These are phyloP conservation scores for Malus asiatica DNA, from an alignment of 306 rosid species.

Conservation along the genomic window DNA sequence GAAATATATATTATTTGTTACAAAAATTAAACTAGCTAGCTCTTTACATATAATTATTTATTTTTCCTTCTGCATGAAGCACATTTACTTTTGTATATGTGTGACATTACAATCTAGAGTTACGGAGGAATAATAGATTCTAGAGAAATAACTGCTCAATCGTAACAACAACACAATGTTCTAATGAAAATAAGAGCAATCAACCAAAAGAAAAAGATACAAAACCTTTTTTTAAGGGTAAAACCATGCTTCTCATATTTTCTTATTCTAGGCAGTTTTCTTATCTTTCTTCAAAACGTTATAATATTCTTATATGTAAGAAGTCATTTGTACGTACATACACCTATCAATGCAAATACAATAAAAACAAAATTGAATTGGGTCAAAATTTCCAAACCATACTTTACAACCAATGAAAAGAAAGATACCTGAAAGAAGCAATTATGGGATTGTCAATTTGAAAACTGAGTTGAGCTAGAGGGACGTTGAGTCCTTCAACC, in stretches of 20 bases:
- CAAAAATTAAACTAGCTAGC: too few species aligned
- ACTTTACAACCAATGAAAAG: neutral
- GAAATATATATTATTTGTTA: too few species aligned
- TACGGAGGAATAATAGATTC: neutral
- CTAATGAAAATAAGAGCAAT: neutral
- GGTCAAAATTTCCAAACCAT: neutral
- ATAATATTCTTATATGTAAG: too few species aligned
- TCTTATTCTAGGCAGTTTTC: neutral
- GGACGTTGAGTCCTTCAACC: slow-evolving; percentile 58
- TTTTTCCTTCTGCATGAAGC: too few species aligned
- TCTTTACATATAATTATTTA: too few species aligned
- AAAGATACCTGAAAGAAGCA: slow-evolving; percentile 35
- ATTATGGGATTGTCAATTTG: slow-evolving; percentile 26
- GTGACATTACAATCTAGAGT: neutral
- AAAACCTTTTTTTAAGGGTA: too few species aligned
- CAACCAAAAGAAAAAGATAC: neutral
- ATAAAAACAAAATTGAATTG: neutral
- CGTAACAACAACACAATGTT: neutral
- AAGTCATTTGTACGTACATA: neutral
- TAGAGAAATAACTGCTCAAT: neutral
- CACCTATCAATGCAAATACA: neutral
- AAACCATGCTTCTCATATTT: neutral
- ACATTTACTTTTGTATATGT: neutral
- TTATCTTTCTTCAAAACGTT: neutral
- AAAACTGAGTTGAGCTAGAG: slow-evolving; percentile 38